Evolutionary conservation across 768 basidiomycete genomes (phyloP).

Genomic region (Mycena rebaudengoi): DNA sequence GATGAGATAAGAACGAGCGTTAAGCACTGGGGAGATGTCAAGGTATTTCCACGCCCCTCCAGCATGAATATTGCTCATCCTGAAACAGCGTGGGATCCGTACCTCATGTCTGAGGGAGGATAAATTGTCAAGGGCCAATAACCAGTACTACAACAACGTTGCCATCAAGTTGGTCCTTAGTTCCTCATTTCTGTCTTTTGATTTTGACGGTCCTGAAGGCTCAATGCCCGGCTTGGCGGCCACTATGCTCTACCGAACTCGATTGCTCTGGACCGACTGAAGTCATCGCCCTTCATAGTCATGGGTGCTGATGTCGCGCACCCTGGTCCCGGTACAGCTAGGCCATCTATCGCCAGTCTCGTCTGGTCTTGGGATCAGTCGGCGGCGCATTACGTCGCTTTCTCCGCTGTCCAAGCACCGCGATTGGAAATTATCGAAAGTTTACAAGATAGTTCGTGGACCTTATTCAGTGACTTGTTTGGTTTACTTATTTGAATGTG

Average conservation of each 20-base stretch:
- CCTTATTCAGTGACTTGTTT: no score
- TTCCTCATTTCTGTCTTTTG: neutral
- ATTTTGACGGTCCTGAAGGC: constrained; percentile 37
- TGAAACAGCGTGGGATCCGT: constrained; percentile 11
- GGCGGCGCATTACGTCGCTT: constrained; percentile 55
- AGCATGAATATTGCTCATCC: neutral
- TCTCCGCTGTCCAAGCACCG: constrained; percentile 53
- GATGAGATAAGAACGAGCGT: constrained; percentile 53
- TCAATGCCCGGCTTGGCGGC: constrained; percentile 66
- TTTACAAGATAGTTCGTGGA: no score
- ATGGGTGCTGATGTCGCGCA: constrained; percentile 71
- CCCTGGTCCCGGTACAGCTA: constrained; percentile 59
- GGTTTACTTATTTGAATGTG: no score
- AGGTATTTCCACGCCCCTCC: constrained; percentile 29
- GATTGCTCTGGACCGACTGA: constrained; percentile 33
- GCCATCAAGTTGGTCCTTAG: constrained; percentile 54
- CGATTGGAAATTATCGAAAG: constrained; percentile 56
- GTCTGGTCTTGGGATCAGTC: constrained; percentile 62
- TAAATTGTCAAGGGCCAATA: constrained; percentile 43
- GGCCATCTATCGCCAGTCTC: constrained; percentile 66
- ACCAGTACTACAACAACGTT: constrained; percentile 67
- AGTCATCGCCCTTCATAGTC: constrained; percentile 44
- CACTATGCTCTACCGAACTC: constrained; percentile 48
- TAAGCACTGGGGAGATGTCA: constrained; percentile 66
- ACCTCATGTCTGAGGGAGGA: constrained; percentile 50